Percentiles rank a stretch among this genome's conserved stretches.
These are phyloP conservation scores for Pseudognaphalium luteoalbum DNA, from an alignment of 129 eudicot species.

Conservation along the genomic window DNA sequence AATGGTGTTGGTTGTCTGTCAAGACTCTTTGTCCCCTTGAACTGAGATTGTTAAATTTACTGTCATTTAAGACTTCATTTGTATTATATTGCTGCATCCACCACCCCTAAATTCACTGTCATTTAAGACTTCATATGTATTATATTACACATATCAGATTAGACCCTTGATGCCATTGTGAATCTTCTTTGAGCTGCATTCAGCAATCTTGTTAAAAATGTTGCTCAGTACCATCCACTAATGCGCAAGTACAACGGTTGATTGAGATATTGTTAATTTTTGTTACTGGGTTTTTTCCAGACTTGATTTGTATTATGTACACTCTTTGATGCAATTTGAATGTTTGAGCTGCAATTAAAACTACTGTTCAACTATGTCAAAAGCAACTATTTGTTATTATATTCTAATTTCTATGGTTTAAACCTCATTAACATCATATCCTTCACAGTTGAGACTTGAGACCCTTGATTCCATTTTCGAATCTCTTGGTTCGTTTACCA, in stretches of 20 bases:
- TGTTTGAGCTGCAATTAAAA: not conserved
- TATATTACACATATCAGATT: too few relatives aligned
- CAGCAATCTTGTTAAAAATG: not conserved
- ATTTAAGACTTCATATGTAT: too few relatives aligned
- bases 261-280: not conserved
- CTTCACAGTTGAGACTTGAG: not conserved
- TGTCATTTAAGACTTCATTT: conserved; percentile 8
- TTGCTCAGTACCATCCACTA: not conserved
- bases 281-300: not conserved
- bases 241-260: conserved; percentile 2
- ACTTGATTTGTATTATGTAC: too few relatives aligned
- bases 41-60: conserved; percentile 31
- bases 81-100: not conserved
- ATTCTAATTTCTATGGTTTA: not conserved
- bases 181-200: conserved; percentile 9
- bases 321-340: too few relatives aligned
- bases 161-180: conserved; percentile 24
- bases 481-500: not conserved
- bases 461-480: not conserved
- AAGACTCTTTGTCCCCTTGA: conserved; percentile 17
- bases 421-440: not conserved
- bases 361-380: not conserved
- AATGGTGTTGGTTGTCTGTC: conserved; percentile 33
- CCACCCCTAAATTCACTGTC: not conserved
- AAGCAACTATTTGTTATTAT: not conserved